Evolutionary conservation across 2,329 filamentous ascomycete genomes (phyloP), one percentile per base, ranked within the genome.

Genomic region (Gaeumannomyces tritici): DNA sequence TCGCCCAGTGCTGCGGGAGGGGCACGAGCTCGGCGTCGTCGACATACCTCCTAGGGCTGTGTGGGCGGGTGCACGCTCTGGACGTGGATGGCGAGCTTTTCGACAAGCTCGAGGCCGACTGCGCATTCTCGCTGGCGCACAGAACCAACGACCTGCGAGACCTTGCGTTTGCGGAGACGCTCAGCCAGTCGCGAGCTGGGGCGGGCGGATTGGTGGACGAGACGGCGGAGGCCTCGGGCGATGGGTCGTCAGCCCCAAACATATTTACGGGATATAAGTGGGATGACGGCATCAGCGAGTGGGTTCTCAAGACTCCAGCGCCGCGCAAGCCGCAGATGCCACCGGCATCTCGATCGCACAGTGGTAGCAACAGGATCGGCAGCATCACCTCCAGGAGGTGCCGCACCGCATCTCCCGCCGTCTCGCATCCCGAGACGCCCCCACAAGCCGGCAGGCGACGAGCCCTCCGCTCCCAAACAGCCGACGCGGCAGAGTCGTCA

Each of bases 61-160:
- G 76, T 65, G 67, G 69, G n/a, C 72, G 70, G 24, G 67, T 84
- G 9, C 69, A 74, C n/a, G 62, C 59, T 6, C 66, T 80, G 18
- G 66, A 65, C 2, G 65, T 78, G 6, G 69, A 71, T 4, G 65
- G 65, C 12, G 70, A 70, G 62, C 70, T 76, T 28, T 65, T 77
- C 7, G 65, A 70, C 33, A 74, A 72, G 26, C 69, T 84, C 42
- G 74, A 74, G 33, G 71, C 73, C 3, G 80, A 83, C 33, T 76
- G 76, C 1, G 81, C 82, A 0, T 83, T 84, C 66, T 69, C 78
- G 33, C 70, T 84, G 31, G 81, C 82, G 1, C 79, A 82, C 63
- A 75, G 77, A 61, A 84, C 80, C 18, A 79, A 78, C 62, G 79
- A 83, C 65, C 71, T 84, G 8, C 73, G 78, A 29, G 82, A 85